These are phyloP conservation scores for Pichia rugopelliculosa DNA, from an alignment of 805 yeast genomes.

Conservation along the genomic window DNA sequence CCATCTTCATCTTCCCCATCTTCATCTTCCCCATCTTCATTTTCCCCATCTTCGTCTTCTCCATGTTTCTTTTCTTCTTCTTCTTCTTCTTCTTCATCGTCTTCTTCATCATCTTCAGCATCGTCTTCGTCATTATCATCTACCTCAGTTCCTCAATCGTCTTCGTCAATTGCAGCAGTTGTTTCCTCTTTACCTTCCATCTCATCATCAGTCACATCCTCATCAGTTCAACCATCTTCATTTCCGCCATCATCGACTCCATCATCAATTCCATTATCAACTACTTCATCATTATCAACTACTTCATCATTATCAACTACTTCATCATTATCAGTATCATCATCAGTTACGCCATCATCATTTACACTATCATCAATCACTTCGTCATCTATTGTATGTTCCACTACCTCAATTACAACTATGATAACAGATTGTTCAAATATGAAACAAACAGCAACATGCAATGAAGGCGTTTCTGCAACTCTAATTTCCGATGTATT, in stretches of 20 bases:
- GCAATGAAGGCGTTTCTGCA: conserved; percentile 7
- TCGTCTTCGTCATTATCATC: conserved; percentile 2
- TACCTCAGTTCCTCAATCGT: conserved; percentile 4
- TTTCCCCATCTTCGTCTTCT: background rate
- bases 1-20: background rate
- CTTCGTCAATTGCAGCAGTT: background rate
- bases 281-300: conserved; percentile 6
- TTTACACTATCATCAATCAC: conserved; percentile 1
- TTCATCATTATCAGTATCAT: background rate
- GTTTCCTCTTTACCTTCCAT: background rate
- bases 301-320: background rate
- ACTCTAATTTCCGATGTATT: conserved; percentile 6
- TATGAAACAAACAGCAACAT: conserved; percentile 1
- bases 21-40: background rate
- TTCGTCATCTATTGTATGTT: background rate
- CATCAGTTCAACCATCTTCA: background rate
- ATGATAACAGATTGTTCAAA: conserved; percentile 1
- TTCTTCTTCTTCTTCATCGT: conserved; percentile 1
- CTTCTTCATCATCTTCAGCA: background rate
- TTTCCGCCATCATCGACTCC: background rate
- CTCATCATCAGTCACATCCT: background rate
- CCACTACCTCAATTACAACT: background rate
- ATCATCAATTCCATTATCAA: conserved; percentile 1
- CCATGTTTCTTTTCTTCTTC: background rate
- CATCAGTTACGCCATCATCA: background rate